Evolutionary conservation across 2,329 filamentous ascomycete genomes (phyloP), one percentile per base, ranked within the genome.

Genomic region (Fusarium papillatum): DNA sequence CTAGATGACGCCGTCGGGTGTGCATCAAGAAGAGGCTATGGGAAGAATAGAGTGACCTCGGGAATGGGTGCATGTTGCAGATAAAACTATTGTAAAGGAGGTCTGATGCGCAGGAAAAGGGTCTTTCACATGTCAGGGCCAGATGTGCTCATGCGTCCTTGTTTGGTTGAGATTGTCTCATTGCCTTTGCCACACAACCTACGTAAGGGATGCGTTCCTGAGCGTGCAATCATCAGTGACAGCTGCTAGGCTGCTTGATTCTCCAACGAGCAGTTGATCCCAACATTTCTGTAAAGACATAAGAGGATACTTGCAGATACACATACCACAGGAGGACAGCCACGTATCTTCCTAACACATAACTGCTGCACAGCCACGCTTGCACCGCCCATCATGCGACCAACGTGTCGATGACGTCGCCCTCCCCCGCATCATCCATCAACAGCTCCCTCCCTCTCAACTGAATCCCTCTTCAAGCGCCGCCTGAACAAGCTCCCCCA

Each of bases 351-450:
- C 36, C 13, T 71, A 79, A 57, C 64, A 69, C 8, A 1, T 7
- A n/a, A 22, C 8, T 31, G 13, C 36, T 71, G 67, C 70, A 73
- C 75, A 70, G 74, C 76, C 76, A 77, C 74, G 75, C 24, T 17
- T 76, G 71, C 74, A 72, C 72, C 69, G 70, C 70, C 64, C 68
- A 76, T 78, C 78, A 76, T 76, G 72, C 75, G 71, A 80, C 64
- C 73, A 57, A 43, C 43, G 43, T 68, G 43, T 75, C 72, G 78
- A 81, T 81, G 80, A 81, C 79, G 80, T 81, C 73, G 78, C 74
- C 67, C 38, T 26, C n/a, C 80, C 80, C 80, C 80, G 75, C 80
- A 75, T 36, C 60, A 64, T 46, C 41, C 60, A 68, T 64, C 66
- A 68, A 73, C 62, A 78, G 76, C 75, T 80, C 66, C 76, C 76